These are phyloP conservation scores for Funneliformis geosporum DNA, from an alignment of 192 early-diverging fungal genomes.

Conservation along the genomic window DNA sequence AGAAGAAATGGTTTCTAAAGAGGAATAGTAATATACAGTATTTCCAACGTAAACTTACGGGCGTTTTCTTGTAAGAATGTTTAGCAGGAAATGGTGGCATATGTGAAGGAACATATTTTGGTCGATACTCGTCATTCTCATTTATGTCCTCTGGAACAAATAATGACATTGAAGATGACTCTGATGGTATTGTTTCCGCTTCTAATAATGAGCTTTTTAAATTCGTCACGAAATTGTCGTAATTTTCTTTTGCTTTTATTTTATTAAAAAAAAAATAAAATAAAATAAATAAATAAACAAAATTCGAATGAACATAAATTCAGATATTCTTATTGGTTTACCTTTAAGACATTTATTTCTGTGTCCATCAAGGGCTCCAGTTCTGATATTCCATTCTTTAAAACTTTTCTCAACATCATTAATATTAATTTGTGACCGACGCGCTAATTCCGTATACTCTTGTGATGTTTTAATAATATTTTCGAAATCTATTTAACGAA, in stretches of 20 bases:
- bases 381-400: slow-evolving; percentile 41
- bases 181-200: background rate
- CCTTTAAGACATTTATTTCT: slow-evolving; percentile 38
- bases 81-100: slow-evolving; percentile 55
- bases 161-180: background rate
- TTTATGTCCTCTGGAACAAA: background rate
- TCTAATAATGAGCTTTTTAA: background rate
- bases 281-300: background rate
- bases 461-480: slow-evolving; percentile 37
- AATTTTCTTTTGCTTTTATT: background rate
- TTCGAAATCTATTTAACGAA: background rate
- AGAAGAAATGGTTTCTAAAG: background rate
- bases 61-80: slow-evolving; percentile 59
- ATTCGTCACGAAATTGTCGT: background rate
- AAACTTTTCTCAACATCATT: slow-evolving; percentile 52
- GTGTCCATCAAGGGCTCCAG: slow-evolving; percentile 42
- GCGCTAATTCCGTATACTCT: slow-evolving; percentile 53
- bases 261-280: background rate
- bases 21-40: too few relatives aligned
- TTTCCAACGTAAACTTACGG: slow-evolving; percentile 39
- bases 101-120: slow-evolving; percentile 52
- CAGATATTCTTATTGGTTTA: background rate
- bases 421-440: slow-evolving; percentile 52
- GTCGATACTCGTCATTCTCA: slow-evolving; percentile 24
- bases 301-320: background rate